Percentiles rank a stretch among this genome's conserved stretches.
phyloP scores from a whole-genome alignment of 2,329 filamentous ascomycete genomes.

The Pestalotiopsis sp. region DNA sequence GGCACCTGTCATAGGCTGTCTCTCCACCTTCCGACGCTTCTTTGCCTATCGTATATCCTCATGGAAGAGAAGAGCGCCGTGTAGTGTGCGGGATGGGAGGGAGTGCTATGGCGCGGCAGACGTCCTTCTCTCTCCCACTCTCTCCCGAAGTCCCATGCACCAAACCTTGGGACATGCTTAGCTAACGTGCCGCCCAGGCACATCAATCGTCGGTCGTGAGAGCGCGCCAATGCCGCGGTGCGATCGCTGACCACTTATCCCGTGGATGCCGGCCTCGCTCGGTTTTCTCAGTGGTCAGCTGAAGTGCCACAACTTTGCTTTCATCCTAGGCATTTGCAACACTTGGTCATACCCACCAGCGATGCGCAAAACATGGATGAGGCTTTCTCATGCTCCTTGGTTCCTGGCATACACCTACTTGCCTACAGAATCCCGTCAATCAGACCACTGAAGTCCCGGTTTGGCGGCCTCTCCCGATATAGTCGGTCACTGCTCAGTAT shows the following conservation, averaged over 20 bases:
- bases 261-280: not conserved
- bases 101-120: not conserved
- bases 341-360: not conserved
- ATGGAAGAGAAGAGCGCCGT: not conserved
- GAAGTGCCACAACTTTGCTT: not conserved
- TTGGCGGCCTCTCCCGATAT: not conserved
- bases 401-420: not conserved
- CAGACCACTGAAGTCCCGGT: not conserved
- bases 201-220: not conserved
- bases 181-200: not conserved
- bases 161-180: not conserved
- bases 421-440: not conserved
- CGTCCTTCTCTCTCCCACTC: not conserved
- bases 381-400: not conserved
- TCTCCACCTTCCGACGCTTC: not conserved
- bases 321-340: not conserved
- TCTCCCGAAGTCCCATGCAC: not conserved
- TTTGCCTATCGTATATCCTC: not conserved
- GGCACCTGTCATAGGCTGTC: slow-evolving; percentile 12
- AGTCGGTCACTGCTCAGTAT: not conserved
- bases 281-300: not conserved
- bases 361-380: not conserved
- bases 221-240: not conserved
- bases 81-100: not conserved
- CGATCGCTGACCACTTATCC: not conserved